Evolutionary conservation across 1,284 basidiomycete genomes (phyloP).

Genomic region (Cerioporus squamosus): DNA sequence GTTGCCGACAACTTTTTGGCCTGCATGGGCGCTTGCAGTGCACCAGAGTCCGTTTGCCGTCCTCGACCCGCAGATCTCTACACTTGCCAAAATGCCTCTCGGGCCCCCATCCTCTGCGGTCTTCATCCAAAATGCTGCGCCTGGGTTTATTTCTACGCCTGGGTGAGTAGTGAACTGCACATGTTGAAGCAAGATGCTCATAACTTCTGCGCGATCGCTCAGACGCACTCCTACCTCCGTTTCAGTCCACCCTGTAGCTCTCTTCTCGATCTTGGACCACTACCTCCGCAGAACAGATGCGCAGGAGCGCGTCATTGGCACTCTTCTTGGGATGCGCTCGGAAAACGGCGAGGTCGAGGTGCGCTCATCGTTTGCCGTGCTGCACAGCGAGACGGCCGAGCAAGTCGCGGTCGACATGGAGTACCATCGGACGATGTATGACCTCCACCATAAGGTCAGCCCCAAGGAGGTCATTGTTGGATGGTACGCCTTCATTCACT

Average conservation of each 20-base stretch:
- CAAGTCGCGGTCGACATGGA: conserved; percentile 97
- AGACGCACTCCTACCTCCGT: conserved; percentile 77
- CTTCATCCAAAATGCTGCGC: conserved; percentile 54
- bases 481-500: conserved; percentile 59
- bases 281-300: conserved; percentile 86
- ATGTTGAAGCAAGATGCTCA: not conserved
- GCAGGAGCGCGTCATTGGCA: conserved; percentile 94
- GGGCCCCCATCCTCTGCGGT: conserved; percentile 70
- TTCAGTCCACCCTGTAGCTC: conserved; percentile 89
- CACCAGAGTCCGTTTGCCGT: conserved; percentile 15
- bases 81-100: conserved; percentile 60
- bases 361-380: conserved; percentile 84
- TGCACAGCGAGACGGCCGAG: conserved; percentile 91
- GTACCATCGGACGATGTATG: conserved; percentile 93
- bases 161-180: conserved; percentile 30
- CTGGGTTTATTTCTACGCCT: conserved; percentile 37
- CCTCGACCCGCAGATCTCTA: conserved; percentile 25
- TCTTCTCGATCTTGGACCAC: conserved; percentile 97
- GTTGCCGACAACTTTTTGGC: conserved; percentile 41
- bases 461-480: conserved; percentile 90
- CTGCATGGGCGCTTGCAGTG: conserved; percentile 22
- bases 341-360: conserved; percentile 66
- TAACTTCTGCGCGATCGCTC: conserved; percentile 17
- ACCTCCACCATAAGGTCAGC: conserved; percentile 84
- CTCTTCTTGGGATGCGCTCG: conserved; percentile 87